These are phyloP conservation scores for Lotus japonicus DNA, from an alignment of 306 rosid genomes.

Conservation along the genomic window DNA sequence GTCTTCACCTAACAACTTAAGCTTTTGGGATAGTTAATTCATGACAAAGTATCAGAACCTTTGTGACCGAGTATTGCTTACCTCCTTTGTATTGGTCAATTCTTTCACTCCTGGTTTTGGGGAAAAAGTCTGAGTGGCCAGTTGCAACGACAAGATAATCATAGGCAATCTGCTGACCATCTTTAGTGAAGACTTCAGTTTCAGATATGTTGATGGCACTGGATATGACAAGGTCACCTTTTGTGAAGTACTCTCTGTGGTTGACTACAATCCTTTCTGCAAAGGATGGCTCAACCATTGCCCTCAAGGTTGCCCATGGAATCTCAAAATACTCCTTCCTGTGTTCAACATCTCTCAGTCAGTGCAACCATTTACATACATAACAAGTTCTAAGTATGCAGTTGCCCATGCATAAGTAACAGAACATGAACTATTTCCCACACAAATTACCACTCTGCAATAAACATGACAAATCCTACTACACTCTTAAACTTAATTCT, in stretches of 20 bases:
- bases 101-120: constrained; percentile 53
- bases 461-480: background rate
- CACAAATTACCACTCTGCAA: background rate
- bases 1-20: no score
- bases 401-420: background rate
- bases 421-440: background rate
- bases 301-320: constrained; percentile 80
- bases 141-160: constrained; percentile 81
- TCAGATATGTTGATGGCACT: constrained; percentile 49
- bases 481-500: background rate
- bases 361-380: background rate
- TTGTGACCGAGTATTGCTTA: no score
- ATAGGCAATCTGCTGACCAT: constrained; percentile 48
- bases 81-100: constrained; percentile 55
- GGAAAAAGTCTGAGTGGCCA: constrained; percentile 49
- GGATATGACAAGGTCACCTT: constrained; percentile 51
- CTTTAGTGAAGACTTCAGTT: constrained; percentile 61
- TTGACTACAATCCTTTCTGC: constrained; percentile 64
- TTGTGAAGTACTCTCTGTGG: constrained; percentile 68
- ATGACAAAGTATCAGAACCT: no score
- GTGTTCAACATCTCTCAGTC: constrained; percentile 12
- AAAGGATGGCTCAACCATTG: constrained; percentile 75
- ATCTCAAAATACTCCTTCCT: constrained; percentile 94
- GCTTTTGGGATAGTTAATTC: no score
- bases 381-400: no score